Base-by-base conservation (phyloP, 345 rosid species). In the Cardamine occulta region DNA sequence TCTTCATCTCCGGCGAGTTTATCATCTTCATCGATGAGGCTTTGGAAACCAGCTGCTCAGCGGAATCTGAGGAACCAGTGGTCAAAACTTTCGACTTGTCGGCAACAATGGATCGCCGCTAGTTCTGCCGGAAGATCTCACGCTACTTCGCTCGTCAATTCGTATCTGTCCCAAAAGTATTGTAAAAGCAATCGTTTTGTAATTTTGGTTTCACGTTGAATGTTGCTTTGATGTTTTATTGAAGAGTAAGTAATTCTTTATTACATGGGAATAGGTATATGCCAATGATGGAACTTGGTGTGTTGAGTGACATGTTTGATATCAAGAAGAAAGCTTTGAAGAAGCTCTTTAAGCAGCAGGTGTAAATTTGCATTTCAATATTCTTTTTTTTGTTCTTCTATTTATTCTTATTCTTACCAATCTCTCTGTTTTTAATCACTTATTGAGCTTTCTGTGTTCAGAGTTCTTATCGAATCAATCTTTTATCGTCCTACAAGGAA, bases 11-110 rank as follows among this genome's bases (percentile, higher is more conserved):
- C 81, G 42, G 78, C 85, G 39, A 82, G 70, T 65, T 75, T 80
- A 7, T 57, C 89, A 8, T 85, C 89, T 6, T 85, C 88, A 0
- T 80, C 77, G 60, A 61, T 78, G 59, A 85, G 97, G 77, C 86
- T 89, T 21, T 95, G 97, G 99, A 89, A 89, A 72, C 91, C 96
- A 53, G 85, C 93, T 51, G 93, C 99, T 19, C 97, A 90, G 83
- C 80, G 96, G 8, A 92, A 92, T 73, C 75, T 95, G 47, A 84
- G 97, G 75, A 91, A 95, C 67, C 97, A 92, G 35, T 95, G 99
- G 99, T 87, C 97, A 48, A 89, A 85, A 64, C 55, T 95, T 64
- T 82, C 86, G 4, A 82, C 85, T 13, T 78, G 13, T 63, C 81
- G 87, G 63, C 81, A 88, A 53, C 78, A 84, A 35, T 95, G 97